Evolutionary conservation across 2,329 filamentous ascomycete genomes (phyloP), one percentile per base, ranked within the genome.

Genomic region (Pestalotiopsis sp.): DNA sequence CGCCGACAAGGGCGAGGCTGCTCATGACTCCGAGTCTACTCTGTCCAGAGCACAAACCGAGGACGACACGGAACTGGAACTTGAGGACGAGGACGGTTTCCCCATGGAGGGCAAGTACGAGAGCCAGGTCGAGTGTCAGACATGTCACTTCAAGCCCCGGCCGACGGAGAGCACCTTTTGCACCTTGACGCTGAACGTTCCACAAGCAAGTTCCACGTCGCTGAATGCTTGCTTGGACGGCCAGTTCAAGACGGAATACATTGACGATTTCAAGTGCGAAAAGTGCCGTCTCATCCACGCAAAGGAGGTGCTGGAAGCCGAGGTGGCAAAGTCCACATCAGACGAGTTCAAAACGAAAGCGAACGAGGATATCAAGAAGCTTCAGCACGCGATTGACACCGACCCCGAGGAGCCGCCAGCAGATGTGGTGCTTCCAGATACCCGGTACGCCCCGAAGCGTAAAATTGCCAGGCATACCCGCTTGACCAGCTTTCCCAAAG

Each of bases 201-300:
- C 96, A 0, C 93, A 96, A 78, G 89, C 91, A 71, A 90, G 87
- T 65, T 92, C 93, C 2, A 95, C 95, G 0, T 92, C 94, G 0
- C 86, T 99, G 17, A 94, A 92, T 76, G 86, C 90, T 9, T 99
- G 96, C 80, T 96, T 99, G 75, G 96, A 99, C 76, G 93, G 93
- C 56, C 91, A 98, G 80, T 91, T 99, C 73, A 97, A 97, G 81
- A 94, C 94, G 0, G 96, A 99, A 80, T 92, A 94, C 78, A 98
- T 99, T 72, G 95, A 98, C 71, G 96, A 97, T 78, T 99, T 97
- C 84, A 95, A 93, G 74, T 99, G 96, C 82, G 96, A 98, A 75
- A 93, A 91, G 81, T 99, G 96, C 77, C 90, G 94, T 25, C 85
- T 99, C n/a, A 81, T 93, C 58, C 92, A 97, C 78, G 94, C 94